These are phyloP conservation scores for Lunasporangiospora selenospora DNA, from an alignment of 192 early-diverging fungal species.

Conservation along the genomic window DNA sequence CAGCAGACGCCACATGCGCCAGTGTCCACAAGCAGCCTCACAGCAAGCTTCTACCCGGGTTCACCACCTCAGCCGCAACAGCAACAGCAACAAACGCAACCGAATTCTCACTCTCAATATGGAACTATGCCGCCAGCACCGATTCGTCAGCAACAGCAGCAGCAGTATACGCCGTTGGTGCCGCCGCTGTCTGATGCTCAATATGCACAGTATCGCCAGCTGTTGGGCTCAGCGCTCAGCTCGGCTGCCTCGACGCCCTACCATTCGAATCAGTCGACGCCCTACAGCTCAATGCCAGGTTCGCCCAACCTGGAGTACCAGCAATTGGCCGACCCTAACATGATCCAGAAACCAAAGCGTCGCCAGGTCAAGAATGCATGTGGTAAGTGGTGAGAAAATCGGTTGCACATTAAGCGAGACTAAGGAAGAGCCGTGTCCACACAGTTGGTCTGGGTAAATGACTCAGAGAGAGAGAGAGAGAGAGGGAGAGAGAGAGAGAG, in stretches of 20 bases:
- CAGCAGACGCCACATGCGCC: neutral
- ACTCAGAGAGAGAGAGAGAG: too few relatives aligned
- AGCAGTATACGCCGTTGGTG: constrained; percentile 34
- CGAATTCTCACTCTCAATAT: constrained; percentile 4
- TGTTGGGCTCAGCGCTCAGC: constrained; percentile 41
- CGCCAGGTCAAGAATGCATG: constrained; percentile 92
- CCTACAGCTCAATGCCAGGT: constrained; percentile 44
- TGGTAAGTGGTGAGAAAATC: too few relatives aligned
- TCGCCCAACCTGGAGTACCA: constrained; percentile 42
- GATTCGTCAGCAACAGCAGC: constrained; percentile 27
- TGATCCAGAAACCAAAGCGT: constrained; percentile 59
- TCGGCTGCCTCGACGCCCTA: constrained; percentile 36
- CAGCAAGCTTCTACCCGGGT: constrained; percentile 32
- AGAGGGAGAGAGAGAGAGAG: too few relatives aligned
- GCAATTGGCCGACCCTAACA: constrained; percentile 15
- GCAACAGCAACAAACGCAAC: constrained; percentile 31
- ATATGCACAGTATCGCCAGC: constrained; percentile 31
- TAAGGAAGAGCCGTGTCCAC: too few relatives aligned
- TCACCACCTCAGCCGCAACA: constrained; percentile 34
- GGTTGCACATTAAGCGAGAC: too few relatives aligned
- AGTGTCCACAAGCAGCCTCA: constrained; percentile 21
- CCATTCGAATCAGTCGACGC: constrained; percentile 44
- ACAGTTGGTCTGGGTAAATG: too few relatives aligned
- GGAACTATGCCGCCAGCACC: constrained; percentile 20
- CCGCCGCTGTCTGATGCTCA: constrained; percentile 43